Evolutionary conservation across 805 yeast species (phyloP), one percentile per base, ranked within the genome.

Genomic region (Lachancea sp.): DNA sequence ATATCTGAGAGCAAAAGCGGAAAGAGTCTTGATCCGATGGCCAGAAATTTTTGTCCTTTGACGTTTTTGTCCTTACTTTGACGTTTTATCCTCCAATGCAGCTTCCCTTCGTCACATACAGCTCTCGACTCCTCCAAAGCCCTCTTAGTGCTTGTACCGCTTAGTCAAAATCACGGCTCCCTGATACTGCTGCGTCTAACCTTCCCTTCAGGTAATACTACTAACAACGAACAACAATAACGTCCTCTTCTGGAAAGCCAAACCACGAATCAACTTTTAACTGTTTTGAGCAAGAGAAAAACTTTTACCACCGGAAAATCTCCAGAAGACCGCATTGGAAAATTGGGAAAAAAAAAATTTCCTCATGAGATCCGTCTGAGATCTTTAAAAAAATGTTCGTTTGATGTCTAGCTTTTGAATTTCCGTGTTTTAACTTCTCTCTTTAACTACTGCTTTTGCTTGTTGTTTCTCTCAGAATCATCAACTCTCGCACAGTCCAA

Each of bases 401-500:
- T 19, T 16, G 15, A 19, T 20, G 22, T 7, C 19, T 11, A 17
- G 2, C 18, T 21, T 34, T 12, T 20, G 8, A 7, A 15, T 8
- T 21, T 21, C 5, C n/a, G n/a, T 13, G 3, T 3, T 16, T 8
- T 16, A 16, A 16, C 17, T 35, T 4, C 23, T 15, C 29, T 11
- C 7, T 25, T 20, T 26, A 20, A 5, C 8, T 16, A 19, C 34
- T 20, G 8, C 21, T 16, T 31, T 31, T 15, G 5, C 11, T 29
- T n/a, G 17, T 29, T 15, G 17, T 26, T 13, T 7, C 22, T 24
- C 15, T 24, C 19, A 25, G 23, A 15, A 12, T n/a, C 29, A 22
- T 25, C 35, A 25, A 21, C 35, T 32, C 35, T 32, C 35, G 35
- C 35, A 4, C 19, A 31, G 34, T 40, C 46, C 46, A 43, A 43